Evolutionary conservation across 345 rosid species (phyloP), one percentile per base, ranked within the genome.

Genomic region (Syzygium aqueum): DNA sequence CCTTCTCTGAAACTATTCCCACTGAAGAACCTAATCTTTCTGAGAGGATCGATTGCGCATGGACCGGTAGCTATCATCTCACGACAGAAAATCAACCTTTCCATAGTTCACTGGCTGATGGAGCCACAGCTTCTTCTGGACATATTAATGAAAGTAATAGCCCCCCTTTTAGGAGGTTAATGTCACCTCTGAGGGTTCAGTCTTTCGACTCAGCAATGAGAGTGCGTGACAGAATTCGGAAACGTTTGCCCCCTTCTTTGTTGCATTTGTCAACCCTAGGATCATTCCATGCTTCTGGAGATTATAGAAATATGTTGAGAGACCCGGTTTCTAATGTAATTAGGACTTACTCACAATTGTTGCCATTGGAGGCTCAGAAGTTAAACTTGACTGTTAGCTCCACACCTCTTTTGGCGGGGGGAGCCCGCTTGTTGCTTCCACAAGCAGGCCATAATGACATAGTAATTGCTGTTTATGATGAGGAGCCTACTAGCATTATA

Each of bases 1-100:
- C 87, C 86, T 84, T 87, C 53, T 86, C 27, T 8, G 91, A 87
- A 43, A 87, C 88, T 63, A 51, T 86, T 56, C 87, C 94, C 37
- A 92, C 94, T 53, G 91, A 93, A 53, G 92, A 88, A 22, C 92
- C 99, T 56, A 91, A 91, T 88, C 90, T 98, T n/a, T 96, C 99
- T 8, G 98, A 94, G 90, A 93, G 94, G 90, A 98, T 98, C 89
- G 99, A 98, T 91, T 96, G 97, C n/a, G 97, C 97, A n/a, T 98
- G 99, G 99, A 92, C 95, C 1, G 99, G 99, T 84, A 94, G 96
- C 50, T 94, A 93, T 87, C 95, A 93, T 8, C 59, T 61, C 46
- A 17, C 86, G 3, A 86, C 80, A 51, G 91, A 91, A 86, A 89
- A 83, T 88, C 94, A 89, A 80, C 87, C 91, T 85, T 82, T 85